A percentile compares a stretch with the other conserved stretches of the same genome.
phyloP scores from a whole-genome alignment of 139 green algal species.

The Volvox reticuliferus region DNA sequence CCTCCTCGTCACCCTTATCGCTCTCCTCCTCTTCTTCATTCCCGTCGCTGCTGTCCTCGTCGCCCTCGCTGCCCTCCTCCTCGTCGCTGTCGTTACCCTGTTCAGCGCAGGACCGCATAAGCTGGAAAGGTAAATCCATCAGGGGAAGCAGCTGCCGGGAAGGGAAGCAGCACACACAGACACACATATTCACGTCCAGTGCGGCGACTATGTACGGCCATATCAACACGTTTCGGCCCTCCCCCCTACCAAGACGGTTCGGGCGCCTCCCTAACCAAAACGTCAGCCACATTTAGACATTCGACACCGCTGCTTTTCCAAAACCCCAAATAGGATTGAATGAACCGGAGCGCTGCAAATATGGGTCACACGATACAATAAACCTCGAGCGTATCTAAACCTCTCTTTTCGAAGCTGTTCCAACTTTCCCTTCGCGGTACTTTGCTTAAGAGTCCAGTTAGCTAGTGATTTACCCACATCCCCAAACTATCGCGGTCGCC shows the following conservation, averaged over 20 bases:
- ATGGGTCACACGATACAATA: background rate
- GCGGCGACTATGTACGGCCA: too few species aligned
- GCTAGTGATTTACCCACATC: background rate
- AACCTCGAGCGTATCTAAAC: too few species aligned
- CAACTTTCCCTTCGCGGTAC: too few species aligned
- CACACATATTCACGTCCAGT: too few species aligned
- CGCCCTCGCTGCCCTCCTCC: background rate
- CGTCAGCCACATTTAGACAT: too few species aligned
- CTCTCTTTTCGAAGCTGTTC: too few species aligned
- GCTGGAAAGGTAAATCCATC: background rate
- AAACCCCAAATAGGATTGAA: background rate
- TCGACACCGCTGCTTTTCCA: too few species aligned
- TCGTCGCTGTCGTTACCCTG: background rate
- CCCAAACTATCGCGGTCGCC: background rate
- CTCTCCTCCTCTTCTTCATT: background rate
- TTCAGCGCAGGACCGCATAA: background rate
- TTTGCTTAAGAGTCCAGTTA: background rate
- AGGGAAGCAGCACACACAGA: too few species aligned
- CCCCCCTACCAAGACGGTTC: too few species aligned
- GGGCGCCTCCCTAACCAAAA: too few species aligned
- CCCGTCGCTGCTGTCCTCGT: background rate
- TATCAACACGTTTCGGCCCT: too few species aligned
- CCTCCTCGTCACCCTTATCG: background rate
- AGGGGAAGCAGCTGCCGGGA: too few species aligned
- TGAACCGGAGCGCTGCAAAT: background rate